Conservation (phyloP, 192 early-diverging fungal species). For the Dissophora ornata region DNA sequence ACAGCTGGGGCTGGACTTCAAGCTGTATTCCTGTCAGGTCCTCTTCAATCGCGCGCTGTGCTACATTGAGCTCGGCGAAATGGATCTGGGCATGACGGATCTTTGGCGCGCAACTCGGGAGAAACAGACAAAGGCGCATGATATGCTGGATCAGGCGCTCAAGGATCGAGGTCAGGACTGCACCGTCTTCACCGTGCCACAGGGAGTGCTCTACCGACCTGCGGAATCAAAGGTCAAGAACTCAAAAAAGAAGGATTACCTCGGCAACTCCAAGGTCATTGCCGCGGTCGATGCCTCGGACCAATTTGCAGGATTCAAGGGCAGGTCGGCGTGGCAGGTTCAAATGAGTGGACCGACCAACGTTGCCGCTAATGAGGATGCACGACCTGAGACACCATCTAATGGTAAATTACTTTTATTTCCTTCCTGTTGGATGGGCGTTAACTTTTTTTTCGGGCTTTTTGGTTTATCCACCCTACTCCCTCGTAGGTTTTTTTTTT, state of each 20-base stretch:
- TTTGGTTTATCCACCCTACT: no score
- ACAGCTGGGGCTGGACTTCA: slow-evolving; percentile 92
- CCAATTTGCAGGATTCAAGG: slow-evolving; percentile 71
- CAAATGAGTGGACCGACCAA: slow-evolving; percentile 34
- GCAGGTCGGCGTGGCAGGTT: slow-evolving; percentile 60
- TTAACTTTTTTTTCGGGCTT: no score
- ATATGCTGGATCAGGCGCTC: slow-evolving; percentile 75
- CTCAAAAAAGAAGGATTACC: slow-evolving; percentile 78
- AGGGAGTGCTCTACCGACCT: slow-evolving; percentile 84
- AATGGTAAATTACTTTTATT: slow-evolving; percentile 16
- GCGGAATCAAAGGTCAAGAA: slow-evolving; percentile 87
- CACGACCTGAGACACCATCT: slow-evolving; percentile 19
- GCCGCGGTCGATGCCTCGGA: slow-evolving; percentile 74
- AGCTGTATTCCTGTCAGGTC: slow-evolving; percentile 90
- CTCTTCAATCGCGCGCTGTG: slow-evolving; percentile 92
- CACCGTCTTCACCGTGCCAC: slow-evolving; percentile 81
- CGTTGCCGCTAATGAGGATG: slow-evolving; percentile 26
- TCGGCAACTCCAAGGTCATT: slow-evolving; percentile 86
- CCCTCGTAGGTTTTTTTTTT: no score
- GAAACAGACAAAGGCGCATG: slow-evolving; percentile 75
- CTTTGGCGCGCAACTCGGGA: slow-evolving; percentile 74
- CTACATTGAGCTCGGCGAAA: slow-evolving; percentile 79
- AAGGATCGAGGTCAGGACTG: slow-evolving; percentile 67
- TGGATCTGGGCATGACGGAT: slow-evolving; percentile 76
- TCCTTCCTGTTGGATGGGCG: no score